Conservation (phyloP, 2,329 filamentous ascomycete genomes). For the Balansia obtecta region DNA sequence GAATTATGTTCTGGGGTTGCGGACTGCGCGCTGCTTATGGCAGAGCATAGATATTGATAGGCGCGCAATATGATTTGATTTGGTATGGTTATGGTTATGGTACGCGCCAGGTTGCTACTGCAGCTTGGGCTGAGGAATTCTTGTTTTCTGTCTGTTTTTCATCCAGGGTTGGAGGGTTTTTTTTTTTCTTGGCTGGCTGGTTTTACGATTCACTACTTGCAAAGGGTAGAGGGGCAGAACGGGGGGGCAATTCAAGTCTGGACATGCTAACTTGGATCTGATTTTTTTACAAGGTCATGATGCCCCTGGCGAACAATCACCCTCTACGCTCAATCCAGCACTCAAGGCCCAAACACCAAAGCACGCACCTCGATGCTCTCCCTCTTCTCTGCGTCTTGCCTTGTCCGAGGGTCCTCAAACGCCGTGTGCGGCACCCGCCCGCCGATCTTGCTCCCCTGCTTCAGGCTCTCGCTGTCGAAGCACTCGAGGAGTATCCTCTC, state of each 20-base stretch:
- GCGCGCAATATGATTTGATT: background rate
- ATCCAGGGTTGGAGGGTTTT: too few relatives aligned
- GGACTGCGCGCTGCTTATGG: background rate
- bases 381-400: constrained; percentile 49
- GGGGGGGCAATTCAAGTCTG: too few relatives aligned
- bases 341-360: constrained; percentile 58
- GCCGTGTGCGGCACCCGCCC: constrained; percentile 42
- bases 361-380: constrained; percentile 87
- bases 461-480: constrained; percentile 39
- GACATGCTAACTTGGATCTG: too few relatives aligned
- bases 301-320: too few relatives aligned
- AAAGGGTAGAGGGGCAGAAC: too few relatives aligned
- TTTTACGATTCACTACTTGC: too few relatives aligned
- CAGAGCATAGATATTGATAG: background rate
- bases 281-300: too few relatives aligned
- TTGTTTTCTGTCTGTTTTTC: too few relatives aligned
- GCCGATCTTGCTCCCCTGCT: constrained; percentile 32
- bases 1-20: background rate
- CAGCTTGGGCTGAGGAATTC: too few relatives aligned
- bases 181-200: too few relatives aligned
- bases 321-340: too few relatives aligned
- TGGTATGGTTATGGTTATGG: background rate
- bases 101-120: too few relatives aligned
- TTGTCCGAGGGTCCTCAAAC: constrained; percentile 30
- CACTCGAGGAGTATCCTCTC: constrained; percentile 49